Evolutionary conservation across 768 basidiomycete species (phyloP).

Genomic region (Dendrothele bispora): DNA sequence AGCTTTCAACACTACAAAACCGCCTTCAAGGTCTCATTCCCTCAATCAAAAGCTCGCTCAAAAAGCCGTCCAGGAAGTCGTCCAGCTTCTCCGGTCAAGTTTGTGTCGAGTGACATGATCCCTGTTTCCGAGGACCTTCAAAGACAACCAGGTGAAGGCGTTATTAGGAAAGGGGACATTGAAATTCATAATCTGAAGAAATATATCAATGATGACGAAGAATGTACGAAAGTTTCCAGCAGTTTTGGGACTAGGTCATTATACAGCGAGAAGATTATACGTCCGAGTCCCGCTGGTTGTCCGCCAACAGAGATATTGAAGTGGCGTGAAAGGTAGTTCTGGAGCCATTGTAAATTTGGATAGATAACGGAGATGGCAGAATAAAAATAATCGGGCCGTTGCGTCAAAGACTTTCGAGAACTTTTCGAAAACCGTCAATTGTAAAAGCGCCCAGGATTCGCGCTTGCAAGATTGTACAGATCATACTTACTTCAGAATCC

Average conservation of each 20-base stretch:
- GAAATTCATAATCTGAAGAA: slow-evolving; percentile 32
- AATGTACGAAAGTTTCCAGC: slow-evolving; percentile 88
- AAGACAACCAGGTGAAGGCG: slow-evolving; percentile 63
- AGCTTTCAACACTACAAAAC: slow-evolving; percentile 59
- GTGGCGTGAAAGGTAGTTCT: slow-evolving; percentile 49
- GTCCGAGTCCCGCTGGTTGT: slow-evolving; percentile 59
- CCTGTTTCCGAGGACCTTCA: slow-evolving; percentile 54
- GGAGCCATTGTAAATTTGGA: not conserved
- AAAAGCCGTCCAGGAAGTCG: slow-evolving; percentile 34
- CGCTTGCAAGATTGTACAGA: too few species aligned
- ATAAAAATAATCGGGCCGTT: too few species aligned
- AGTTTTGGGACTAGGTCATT: slow-evolving; percentile 89
- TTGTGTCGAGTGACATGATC: slow-evolving; percentile 47
- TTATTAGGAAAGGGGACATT: slow-evolving; percentile 75
- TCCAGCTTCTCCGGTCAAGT: slow-evolving; percentile 66
- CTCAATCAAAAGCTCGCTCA: slow-evolving; percentile 29
- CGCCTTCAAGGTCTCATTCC: slow-evolving; percentile 21
- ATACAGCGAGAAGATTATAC: slow-evolving; percentile 82
- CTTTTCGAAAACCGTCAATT: too few species aligned
- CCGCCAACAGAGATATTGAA: slow-evolving; percentile 86
- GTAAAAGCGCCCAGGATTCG: too few species aligned
- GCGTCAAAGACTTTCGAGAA: too few species aligned
- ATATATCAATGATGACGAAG: slow-evolving; percentile 1
- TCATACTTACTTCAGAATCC: too few species aligned
- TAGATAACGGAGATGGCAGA: too few species aligned